phyloP scores from a whole-genome alignment of 441 rosid genomes.

The Bruguiera hainesii region DNA sequence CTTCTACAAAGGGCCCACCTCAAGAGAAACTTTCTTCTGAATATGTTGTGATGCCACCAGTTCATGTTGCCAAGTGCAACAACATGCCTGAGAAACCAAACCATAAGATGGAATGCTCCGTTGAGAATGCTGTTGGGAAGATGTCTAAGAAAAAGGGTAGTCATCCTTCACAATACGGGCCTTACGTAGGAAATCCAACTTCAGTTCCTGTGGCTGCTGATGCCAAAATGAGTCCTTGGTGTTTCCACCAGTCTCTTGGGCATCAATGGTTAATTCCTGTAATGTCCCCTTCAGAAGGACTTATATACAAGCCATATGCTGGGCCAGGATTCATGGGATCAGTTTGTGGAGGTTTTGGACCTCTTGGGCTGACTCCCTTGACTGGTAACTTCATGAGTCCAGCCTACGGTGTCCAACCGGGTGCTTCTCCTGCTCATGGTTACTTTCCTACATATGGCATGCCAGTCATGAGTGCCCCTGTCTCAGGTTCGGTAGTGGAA shows the following conservation, averaged over 20 bases:
- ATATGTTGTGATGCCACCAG: slow-evolving; percentile 34
- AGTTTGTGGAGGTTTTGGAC: slow-evolving; percentile 52
- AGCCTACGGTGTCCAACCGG: slow-evolving; percentile 34
- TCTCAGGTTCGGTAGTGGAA: slow-evolving; percentile 44
- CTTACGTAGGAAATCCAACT: slow-evolving; percentile 34
- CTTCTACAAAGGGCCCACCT: slow-evolving; percentile 39
- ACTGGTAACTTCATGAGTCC: slow-evolving; percentile 38
- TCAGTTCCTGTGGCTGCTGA: slow-evolving; percentile 28
- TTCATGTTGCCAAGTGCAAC: slow-evolving; percentile 32
- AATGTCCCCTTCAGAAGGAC: slow-evolving; percentile 88
- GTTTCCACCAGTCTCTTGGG: slow-evolving; percentile 50
- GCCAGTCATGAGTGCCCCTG: slow-evolving; percentile 42
- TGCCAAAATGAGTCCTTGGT: slow-evolving; percentile 34
- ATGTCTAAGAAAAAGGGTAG: slow-evolving; percentile 30
- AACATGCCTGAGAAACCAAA: slow-evolving; percentile 42
- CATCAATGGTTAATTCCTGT: slow-evolving; percentile 87
- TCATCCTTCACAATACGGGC: slow-evolving; percentile 42
- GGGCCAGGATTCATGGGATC: slow-evolving; percentile 48
- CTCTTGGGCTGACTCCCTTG: slow-evolving; percentile 41
- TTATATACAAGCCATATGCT: slow-evolving; percentile 74
- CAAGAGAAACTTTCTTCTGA: slow-evolving; percentile 40
- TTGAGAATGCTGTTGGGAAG: slow-evolving; percentile 62
- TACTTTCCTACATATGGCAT: slow-evolving; percentile 68
- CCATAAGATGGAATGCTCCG: slow-evolving; percentile 55
- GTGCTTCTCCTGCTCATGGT: slow-evolving; percentile 46